Percentiles rank a stretch among this genome's conserved stretches.
Conservation (phyloP, 2,329 filamentous ascomycete genomes). For the Escovopsis sp. region DNA sequence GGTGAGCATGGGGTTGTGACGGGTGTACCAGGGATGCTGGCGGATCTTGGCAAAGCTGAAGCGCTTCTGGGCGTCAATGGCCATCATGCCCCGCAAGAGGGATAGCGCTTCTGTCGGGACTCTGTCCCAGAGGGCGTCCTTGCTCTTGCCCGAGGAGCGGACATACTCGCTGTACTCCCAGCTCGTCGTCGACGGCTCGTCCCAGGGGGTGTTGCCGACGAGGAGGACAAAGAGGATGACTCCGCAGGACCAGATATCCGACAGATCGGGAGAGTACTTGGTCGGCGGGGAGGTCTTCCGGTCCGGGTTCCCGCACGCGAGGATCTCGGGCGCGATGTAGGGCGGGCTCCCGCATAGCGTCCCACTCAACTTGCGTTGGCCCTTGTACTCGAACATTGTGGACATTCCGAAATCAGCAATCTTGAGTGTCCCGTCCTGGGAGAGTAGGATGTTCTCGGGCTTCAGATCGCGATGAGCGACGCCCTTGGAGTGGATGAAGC, state of each 20-base stretch:
- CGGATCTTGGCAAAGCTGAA: constrained; percentile 81
- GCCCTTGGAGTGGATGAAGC: constrained; percentile 91
- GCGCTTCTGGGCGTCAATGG: constrained; percentile 54
- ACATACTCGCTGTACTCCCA: constrained; percentile 88
- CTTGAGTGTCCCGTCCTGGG: constrained; percentile 73
- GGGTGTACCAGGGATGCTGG: constrained; percentile 88
- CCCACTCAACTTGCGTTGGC: constrained; percentile 63
- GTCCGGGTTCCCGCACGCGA: constrained; percentile 35
- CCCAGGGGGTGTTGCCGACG: constrained; percentile 96
- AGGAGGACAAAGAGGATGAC: constrained; percentile 94
- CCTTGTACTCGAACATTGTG: constrained; percentile 82
- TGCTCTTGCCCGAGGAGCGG: constrained; percentile 62
- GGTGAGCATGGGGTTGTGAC: constrained; percentile 62
- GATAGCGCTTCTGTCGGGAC: constrained; percentile 63
- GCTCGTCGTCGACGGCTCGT: constrained; percentile 71
- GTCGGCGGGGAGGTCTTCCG: constrained; percentile 32
- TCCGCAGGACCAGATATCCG: constrained; percentile 94
- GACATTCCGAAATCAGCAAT: constrained; percentile 95
- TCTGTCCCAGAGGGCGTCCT: constrained; percentile 72
- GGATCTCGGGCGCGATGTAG: constrained; percentile 92
- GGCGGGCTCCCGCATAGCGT: constrained; percentile 93
- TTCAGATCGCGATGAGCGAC: constrained; percentile 87
- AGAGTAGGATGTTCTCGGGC: constrained; percentile 89
- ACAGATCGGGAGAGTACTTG: constrained; percentile 63
- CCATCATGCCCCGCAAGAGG: constrained; percentile 85